Evolutionary conservation across 805 yeast genomes (phyloP).

Genomic region (Babjeviella inositovora): DNA sequence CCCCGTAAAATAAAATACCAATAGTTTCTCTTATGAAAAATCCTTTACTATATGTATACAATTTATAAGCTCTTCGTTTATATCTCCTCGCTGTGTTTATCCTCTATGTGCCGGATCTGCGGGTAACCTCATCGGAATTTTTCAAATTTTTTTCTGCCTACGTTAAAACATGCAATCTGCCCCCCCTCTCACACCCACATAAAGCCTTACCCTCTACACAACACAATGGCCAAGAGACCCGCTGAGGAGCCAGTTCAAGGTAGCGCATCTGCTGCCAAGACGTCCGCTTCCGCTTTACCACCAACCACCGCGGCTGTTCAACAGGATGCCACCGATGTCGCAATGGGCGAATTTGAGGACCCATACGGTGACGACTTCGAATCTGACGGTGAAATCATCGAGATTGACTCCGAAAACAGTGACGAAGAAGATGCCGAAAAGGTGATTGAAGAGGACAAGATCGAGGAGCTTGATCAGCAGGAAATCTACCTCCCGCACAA

Average conservation of each 20-base stretch:
- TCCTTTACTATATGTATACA: too few relatives aligned
- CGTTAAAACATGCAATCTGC: too few relatives aligned
- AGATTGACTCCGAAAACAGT: slow-evolving; percentile 39
- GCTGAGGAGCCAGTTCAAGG: slow-evolving; percentile 12
- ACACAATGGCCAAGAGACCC: slow-evolving; percentile 16
- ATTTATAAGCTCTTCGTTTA: too few relatives aligned
- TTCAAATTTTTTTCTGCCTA: too few relatives aligned
- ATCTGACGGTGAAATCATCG: slow-evolving; percentile 81
- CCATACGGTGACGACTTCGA: slow-evolving; percentile 86
- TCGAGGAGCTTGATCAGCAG: slow-evolving; percentile 14
- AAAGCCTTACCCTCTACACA: too few relatives aligned
- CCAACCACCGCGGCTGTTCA: slow-evolving; percentile 3
- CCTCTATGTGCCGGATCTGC: too few relatives aligned
- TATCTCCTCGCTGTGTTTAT: too few relatives aligned
- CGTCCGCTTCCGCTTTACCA: slow-evolving; percentile 10
- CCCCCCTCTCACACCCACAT: too few relatives aligned
- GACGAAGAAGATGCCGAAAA: slow-evolving; percentile 17
- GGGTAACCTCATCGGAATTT: too few relatives aligned
- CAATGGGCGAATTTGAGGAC: slow-evolving; percentile 79
- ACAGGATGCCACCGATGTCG: slow-evolving; percentile 23
- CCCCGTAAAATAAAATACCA: too few relatives aligned
- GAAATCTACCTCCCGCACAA: slow-evolving; percentile 73
- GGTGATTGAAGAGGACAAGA: slow-evolving; percentile 17
- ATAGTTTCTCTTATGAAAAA: too few relatives aligned
- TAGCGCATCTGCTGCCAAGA: slow-evolving; percentile 9